Percentiles rank a stretch among this genome's conserved stretches.
Evolutionary conservation across 2,329 filamentous ascomycete genomes (phyloP).

Genomic region (Akanthomyces dipterigenus): DNA sequence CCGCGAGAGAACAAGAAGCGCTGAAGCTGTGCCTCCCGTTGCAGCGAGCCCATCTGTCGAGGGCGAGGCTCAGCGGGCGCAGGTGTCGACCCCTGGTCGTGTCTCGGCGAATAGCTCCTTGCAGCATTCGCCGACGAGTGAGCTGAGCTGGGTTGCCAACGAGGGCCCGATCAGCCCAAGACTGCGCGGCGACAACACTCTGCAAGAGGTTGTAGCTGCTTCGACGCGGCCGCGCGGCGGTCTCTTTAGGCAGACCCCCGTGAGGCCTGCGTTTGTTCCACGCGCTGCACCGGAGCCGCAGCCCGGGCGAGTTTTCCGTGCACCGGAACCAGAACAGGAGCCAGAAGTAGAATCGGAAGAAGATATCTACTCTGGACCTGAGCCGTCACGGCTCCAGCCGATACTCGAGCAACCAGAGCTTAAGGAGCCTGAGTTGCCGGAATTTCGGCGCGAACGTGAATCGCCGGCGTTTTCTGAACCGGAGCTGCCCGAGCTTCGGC

Average conservation of each 20-base stretch:
- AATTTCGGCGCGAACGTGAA: too few relatives aligned
- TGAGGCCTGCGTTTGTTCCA: background rate
- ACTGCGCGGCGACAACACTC: conserved; percentile 28
- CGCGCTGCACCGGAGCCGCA: background rate
- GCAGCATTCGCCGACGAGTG: conserved; percentile 24
- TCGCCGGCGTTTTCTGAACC: background rate
- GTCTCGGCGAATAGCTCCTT: conserved; percentile 28
- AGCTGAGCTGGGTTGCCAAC: conserved; percentile 38
- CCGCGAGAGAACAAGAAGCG: background rate
- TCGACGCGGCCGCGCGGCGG: conserved; percentile 6
- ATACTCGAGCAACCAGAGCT: too few relatives aligned
- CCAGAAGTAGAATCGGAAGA: too few relatives aligned
- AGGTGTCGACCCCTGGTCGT: conserved; percentile 2
- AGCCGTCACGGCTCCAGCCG: too few relatives aligned
- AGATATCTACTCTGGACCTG: too few relatives aligned
- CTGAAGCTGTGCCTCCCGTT: background rate
- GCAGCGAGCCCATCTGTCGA: background rate
- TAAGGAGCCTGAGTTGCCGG: too few relatives aligned
- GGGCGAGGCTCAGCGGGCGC: background rate
- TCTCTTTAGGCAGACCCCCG: background rate
- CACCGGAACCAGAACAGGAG: background rate
- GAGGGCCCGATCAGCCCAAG: conserved; percentile 31
- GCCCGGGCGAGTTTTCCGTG: too few relatives aligned
- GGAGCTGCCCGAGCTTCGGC: background rate
- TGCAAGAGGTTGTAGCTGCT: conserved; percentile 22